These are phyloP conservation scores for Arthrobotrys entomopaga DNA, from an alignment of 2,329 filamentous ascomycete species.

Conservation along the genomic window DNA sequence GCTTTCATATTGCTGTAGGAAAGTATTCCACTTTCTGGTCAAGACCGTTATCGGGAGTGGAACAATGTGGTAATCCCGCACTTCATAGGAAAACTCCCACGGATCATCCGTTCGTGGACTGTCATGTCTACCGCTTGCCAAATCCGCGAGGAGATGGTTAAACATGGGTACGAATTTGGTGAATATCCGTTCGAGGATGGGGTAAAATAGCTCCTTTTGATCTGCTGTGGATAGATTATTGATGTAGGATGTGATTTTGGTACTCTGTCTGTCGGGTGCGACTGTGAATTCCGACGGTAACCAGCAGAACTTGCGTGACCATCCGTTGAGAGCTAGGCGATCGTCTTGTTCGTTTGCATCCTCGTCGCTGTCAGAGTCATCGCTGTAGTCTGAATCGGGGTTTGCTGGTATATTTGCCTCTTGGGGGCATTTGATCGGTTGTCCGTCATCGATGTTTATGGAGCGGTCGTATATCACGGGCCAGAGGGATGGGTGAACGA, in stretches of 20 bases:
- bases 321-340: slow-evolving; percentile 63
- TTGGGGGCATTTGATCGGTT: too few relatives aligned
- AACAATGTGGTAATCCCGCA: slow-evolving; percentile 4
- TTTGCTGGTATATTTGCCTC: too few relatives aligned
- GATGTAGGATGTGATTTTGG: slow-evolving; percentile 33
- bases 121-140: not conserved
- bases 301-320: slow-evolving; percentile 10
- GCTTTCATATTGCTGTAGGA: slow-evolving; percentile 30
- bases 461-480: slow-evolving; percentile 67
- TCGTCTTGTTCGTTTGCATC: slow-evolving; percentile 62
- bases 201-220: slow-evolving; percentile 17
- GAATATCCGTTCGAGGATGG: slow-evolving; percentile 26
- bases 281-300: slow-evolving; percentile 33
- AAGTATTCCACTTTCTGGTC: slow-evolving; percentile 2
- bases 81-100: not conserved
- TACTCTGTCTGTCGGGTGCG: slow-evolving; percentile 5
- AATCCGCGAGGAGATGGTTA: slow-evolving; percentile 26
- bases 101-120: not conserved
- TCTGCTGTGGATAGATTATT: slow-evolving; percentile 11
- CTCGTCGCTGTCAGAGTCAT: not conserved
- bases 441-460: not conserved
- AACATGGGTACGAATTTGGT: slow-evolving; percentile 40
- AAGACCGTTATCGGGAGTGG: slow-evolving; percentile 3
- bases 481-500: slow-evolving; percentile 73
- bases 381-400: not conserved